phyloP scores from a whole-genome alignment of 352 stramenopile species.

The Phytopythium sindhum region DNA sequence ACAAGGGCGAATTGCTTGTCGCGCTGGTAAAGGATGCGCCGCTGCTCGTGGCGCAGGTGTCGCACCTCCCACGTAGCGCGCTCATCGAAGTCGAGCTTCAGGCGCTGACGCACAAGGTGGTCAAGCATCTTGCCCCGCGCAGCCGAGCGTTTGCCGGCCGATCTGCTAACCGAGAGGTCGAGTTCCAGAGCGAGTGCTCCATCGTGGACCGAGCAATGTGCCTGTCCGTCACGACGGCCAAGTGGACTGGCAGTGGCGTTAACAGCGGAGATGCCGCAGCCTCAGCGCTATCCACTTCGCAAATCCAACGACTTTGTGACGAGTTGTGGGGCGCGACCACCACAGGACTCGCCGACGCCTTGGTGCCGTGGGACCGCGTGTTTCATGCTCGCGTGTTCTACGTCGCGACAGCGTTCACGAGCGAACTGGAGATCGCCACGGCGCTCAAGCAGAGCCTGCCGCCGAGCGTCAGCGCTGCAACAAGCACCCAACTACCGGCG shows the following conservation, averaged over 20 bases:
- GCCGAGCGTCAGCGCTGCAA: neutral
- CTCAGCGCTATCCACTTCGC: neutral
- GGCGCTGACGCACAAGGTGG: slow-evolving; percentile 58
- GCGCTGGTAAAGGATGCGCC: slow-evolving; percentile 46
- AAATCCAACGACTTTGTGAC: neutral
- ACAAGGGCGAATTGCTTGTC: slow-evolving; percentile 49
- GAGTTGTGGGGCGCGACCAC: slow-evolving; percentile 1
- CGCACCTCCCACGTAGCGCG: slow-evolving; percentile 58
- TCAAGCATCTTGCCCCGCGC: slow-evolving; percentile 46
- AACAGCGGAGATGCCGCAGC: neutral
- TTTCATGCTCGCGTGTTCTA: slow-evolving; percentile 77
- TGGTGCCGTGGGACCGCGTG: slow-evolving; percentile 60
- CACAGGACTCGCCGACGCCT: slow-evolving; percentile 31
- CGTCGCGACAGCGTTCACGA: slow-evolving; percentile 36
- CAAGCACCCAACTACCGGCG: slow-evolving; percentile 24
- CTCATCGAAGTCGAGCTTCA: slow-evolving; percentile 78
- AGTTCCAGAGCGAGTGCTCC: slow-evolving; percentile 30
- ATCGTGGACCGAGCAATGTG: slow-evolving; percentile 48
- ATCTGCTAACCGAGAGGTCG: slow-evolving; percentile 8
- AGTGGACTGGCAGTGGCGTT: neutral
- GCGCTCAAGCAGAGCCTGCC: slow-evolving; percentile 17
- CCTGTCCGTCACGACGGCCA: slow-evolving; percentile 42
- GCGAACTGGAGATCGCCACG: slow-evolving; percentile 43
- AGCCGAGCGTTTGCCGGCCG: slow-evolving; percentile 11
- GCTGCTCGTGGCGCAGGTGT: slow-evolving; percentile 63